Conservation (phyloP, 83 land plant species). For the Thuja plicata region DNA sequence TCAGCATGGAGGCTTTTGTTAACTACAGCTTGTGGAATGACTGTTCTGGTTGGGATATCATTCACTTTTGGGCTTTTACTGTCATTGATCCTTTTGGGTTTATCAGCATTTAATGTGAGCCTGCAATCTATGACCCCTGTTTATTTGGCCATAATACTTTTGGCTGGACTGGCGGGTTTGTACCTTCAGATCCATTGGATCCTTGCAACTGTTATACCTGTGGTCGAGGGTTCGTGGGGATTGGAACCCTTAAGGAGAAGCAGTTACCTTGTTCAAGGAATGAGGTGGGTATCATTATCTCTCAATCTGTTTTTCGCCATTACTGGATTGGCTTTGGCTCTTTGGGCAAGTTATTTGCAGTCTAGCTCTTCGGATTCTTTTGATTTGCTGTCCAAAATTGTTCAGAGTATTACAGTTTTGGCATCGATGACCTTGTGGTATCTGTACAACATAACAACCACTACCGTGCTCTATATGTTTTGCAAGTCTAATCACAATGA, state of each 20-base stretch:
- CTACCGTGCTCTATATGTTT: conserved; percentile 36
- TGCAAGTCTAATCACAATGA: conserved; percentile 17
- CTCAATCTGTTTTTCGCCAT: conserved; percentile 10
- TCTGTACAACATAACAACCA: conserved; percentile 23
- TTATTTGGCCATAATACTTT: too few relatives aligned
- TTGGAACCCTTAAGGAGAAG: conserved; percentile 28
- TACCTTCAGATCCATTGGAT: conserved; percentile 30
- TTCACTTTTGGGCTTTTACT: neutral
- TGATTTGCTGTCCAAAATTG: neutral
- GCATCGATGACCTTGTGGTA: conserved; percentile 18
- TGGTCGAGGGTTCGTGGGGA: conserved; percentile 35
- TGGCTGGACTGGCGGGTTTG: conserved; percentile 2
- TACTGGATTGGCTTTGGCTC: neutral
- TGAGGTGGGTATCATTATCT: conserved; percentile 19
- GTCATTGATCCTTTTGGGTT: neutral
- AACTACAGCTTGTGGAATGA: neutral
- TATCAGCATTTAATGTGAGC: neutral
- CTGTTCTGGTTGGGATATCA: neutral
- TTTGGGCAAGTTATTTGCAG: conserved; percentile 14
- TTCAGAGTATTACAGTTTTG: conserved; percentile 12
- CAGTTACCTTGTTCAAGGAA: conserved; percentile 18
- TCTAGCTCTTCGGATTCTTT: neutral
- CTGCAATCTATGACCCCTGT: neutral
- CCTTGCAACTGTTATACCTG: conserved; percentile 21
- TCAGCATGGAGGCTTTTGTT: conserved; percentile 21